Evolutionary conservation across 495 filamentous ascomycete species (phyloP), one percentile per base, ranked within the genome.

Genomic region (Penicillium paradoxum): DNA sequence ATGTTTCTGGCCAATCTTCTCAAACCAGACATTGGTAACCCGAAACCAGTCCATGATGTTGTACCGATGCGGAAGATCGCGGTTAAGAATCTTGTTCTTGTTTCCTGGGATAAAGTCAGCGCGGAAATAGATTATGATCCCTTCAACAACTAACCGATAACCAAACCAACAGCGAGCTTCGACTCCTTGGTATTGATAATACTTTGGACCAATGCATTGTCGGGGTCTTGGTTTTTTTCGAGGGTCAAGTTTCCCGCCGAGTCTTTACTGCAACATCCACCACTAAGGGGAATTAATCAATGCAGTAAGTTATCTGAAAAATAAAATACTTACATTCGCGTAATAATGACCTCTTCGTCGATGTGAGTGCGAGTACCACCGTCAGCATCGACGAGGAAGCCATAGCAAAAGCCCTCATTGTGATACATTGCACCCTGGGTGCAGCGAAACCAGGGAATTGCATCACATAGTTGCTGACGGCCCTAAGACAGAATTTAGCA

Each of bases 21-120:
- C 89, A 14, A 62, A 71, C 90, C 90, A 96, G 1, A 90, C 68
- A 30, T 87, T 69, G 0, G 85, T 88, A 15, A 89, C 68, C 25
- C 83, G 80, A 61, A 91, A 95, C 60, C 74, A 85, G n/a, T 68
- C 88, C 40, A 92, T 76, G 1, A 93, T 83, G 44, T 80, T 83
- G 57, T 86, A 95, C 0, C 76, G 72, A 60, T 89, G 76, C 0
- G 83, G 81, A 4, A 87, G 66, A 17, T 73, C 67, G 7, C 77
- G 74, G 0, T 75, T 73, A n/a, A 80, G 74, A 2, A 76, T 59
- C 0, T 58, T 65, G 54, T 87, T 83, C 4, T 68, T 61, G 29
- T 76, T 59, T 0, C 83, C 87, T 81, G 55, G 21, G 41, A 63
- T 57, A 19, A 62, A 52, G 27, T 55, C 55, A 51, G 27, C 17